Evolutionary conservation across 768 basidiomycete genomes (phyloP), one percentile per base, ranked within the genome.

Genomic region (Phaffia australis): DNA sequence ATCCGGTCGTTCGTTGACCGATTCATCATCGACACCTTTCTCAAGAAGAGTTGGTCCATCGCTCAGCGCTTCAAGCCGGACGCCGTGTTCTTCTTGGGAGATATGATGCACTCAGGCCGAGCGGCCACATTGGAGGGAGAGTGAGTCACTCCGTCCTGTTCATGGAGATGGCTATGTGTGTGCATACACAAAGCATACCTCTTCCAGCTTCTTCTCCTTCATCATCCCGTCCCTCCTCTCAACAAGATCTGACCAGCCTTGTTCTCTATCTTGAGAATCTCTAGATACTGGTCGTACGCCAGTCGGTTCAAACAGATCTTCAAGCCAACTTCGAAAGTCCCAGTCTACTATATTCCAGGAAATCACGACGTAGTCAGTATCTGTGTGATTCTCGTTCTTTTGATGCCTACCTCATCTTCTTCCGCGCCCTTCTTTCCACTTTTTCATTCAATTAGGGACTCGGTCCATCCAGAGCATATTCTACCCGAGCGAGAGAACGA

Each of bases 91-190:
- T 87, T 94, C 69, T 79, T 92, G 25, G 93, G 93, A 48, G 91
- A 95, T 74, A 87, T 94, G 88, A 83, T 94, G 83, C 90, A 94
- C 71, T 84, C 82, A 63, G 91, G 89, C 0, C 79, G 89, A 62
- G 79, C 81, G 30, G 78, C 78, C 25, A 87, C 87, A 81, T 74
- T 81, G 3, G 80, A 83, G 58, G 76, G 75, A 54, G 85, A 91
- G 93, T 92, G 73, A 75, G 88, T 81, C 14, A 21, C 16, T 25
- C 1, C 23, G 29, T 46, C 6, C 16, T 25, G 23, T 35, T 56
- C 52, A 63, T 5, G 35, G 11, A 11, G 35, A 42, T 42, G 35
- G 35, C 11, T 11, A 42, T 42, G 35, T 42, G 11, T 42, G 35
- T 42, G 35, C 35, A 42, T 42, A 42, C 35, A 42, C 11, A 11